Conservation (phyloP, 805 yeast species). For the Yarrowia porcina region DNA sequence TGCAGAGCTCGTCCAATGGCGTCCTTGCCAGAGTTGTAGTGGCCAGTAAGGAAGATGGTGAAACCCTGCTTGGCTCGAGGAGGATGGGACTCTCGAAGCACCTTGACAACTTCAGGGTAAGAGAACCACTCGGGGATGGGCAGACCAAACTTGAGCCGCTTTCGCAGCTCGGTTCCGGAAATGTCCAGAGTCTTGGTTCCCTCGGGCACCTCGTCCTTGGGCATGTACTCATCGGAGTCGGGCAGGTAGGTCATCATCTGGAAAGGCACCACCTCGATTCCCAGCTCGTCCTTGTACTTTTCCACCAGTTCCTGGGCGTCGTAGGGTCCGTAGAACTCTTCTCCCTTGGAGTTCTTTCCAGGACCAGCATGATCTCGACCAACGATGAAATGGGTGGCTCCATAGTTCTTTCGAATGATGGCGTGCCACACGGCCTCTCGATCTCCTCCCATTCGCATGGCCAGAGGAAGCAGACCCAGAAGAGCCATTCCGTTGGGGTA, state of each 20-base stretch:
- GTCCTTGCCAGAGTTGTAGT: slow-evolving; percentile 56
- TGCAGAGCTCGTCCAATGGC: slow-evolving; percentile 79
- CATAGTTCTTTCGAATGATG: slow-evolving; percentile 90
- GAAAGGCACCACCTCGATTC: slow-evolving; percentile 89
- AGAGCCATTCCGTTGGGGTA: slow-evolving; percentile 94
- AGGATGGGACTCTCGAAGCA: slow-evolving; percentile 87
- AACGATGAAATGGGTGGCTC: slow-evolving; percentile 94
- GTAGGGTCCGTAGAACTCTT: slow-evolving; percentile 93
- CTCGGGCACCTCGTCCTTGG: slow-evolving; percentile 83
- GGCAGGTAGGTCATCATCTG: slow-evolving; percentile 96
- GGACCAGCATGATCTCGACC: slow-evolving; percentile 99
- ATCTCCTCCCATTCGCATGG: slow-evolving; percentile 99
- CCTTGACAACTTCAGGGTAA: slow-evolving; percentile 91
- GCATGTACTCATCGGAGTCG: slow-evolving; percentile 91
- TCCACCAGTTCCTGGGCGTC: slow-evolving; percentile 92
- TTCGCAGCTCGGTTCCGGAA: slow-evolving; percentile 92
- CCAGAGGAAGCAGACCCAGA: slow-evolving; percentile 82
- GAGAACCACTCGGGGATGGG: slow-evolving; percentile 97
- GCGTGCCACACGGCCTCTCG: slow-evolving; percentile 99
- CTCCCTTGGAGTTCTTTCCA: slow-evolving; percentile 82
- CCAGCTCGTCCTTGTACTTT: slow-evolving; percentile 69
- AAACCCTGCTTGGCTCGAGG: slow-evolving; percentile 90
- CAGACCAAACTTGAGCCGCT: slow-evolving; percentile 78
- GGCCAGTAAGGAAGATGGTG: slow-evolving; percentile 63
- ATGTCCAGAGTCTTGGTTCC: slow-evolving; percentile 81